Base-by-base conservation (phyloP, 495 filamentous ascomycete genomes). In the Opeltia flavorubescens region DNA sequence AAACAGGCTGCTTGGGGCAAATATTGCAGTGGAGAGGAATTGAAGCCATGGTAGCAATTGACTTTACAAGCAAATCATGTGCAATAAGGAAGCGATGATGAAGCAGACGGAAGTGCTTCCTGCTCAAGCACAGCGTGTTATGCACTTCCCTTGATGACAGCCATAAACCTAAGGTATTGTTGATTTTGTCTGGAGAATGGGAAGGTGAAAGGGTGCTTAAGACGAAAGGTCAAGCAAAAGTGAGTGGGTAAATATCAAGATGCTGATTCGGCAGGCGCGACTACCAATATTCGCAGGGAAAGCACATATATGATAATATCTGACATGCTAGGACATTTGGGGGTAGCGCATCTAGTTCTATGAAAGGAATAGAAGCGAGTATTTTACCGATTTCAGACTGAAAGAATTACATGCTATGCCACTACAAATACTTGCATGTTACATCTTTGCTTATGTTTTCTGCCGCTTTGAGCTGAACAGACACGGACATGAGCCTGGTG, bases 21-120 rank as follows among this genome's bases (percentile, higher is more conserved):
- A 89, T 76, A 48, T 66, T 81, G 74, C 88, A 95, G 52, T 72
- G 64, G 24, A 94, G 74, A 35, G 78, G 74, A 51, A 86, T 72
- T 21, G 55, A 51, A 53, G 65, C 62, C 71, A 75, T 74, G 44
- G 53, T 63, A 53, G 55, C 47, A 46, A 43, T 48, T 46, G 47
- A 42, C 42, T 33, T 34, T 28, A 24, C 5, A 18, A 28, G 36
- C 26, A 21, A 25, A 4, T n/a, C 4, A 23, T 7, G 11, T 18
- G 45, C 28, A 28, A 48, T 21, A 51, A 49, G 59, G 56, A 60
- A 62, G 56, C 49, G 56, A 61, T 58, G 51, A 49, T 55, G 59
- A 58, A 49, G 54, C 43, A 36, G 34, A 35, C 4, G 38, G 23
- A 27, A 45, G n/a, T 48, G 40, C 26, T 42, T 17, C 43, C 43